Percentiles rank a stretch among this genome's conserved stretches.
Conservation (phyloP, 2,329 filamentous ascomycete species). For the Trichoderma atroviride region DNA sequence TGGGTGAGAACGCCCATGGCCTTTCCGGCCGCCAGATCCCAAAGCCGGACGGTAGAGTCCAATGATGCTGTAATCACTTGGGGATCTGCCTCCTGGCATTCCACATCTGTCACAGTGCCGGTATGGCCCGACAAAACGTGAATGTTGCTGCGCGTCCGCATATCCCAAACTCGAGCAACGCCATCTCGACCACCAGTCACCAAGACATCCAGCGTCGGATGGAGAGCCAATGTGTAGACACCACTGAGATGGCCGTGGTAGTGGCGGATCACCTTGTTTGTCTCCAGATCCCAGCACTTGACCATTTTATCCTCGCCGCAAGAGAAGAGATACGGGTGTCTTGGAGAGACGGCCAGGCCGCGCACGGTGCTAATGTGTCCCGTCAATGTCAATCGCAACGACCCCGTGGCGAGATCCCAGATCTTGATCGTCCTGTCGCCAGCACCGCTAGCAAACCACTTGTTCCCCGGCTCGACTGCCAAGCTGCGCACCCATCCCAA, state of each 20-base stretch:
- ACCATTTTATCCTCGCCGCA: slow-evolving; percentile 99
- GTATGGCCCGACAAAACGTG: slow-evolving; percentile 92
- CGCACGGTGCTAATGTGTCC: slow-evolving; percentile 94
- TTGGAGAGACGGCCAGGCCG: slow-evolving; percentile 85
- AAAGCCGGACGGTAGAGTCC: slow-evolving; percentile 86
- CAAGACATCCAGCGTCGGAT: slow-evolving; percentile 91
- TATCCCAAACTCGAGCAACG: slow-evolving; percentile 95
- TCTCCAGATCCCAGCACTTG: slow-evolving; percentile 99
- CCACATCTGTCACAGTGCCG: slow-evolving; percentile 82
- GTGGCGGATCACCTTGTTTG: slow-evolving; percentile 98
- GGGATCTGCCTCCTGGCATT: slow-evolving; percentile 94
- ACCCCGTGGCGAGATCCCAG: slow-evolving; percentile 90
- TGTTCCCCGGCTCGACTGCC: slow-evolving; percentile 92
- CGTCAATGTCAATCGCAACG: slow-evolving; percentile 82
- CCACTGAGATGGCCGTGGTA: slow-evolving; percentile 97
- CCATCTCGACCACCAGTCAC: slow-evolving; percentile 95
- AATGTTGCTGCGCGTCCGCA: slow-evolving; percentile 93
- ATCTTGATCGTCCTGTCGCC: slow-evolving; percentile 98
- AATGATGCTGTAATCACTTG: slow-evolving; percentile 94
- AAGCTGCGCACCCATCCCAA: slow-evolving; percentile 90
- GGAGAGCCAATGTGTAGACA: slow-evolving; percentile 90
- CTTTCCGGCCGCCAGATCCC: slow-evolving; percentile 96
- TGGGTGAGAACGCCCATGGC: slow-evolving; percentile 95
- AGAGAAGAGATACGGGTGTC: slow-evolving; percentile 96
- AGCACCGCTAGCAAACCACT: slow-evolving; percentile 96